phyloP scores from a whole-genome alignment of 2,329 filamentous ascomycete genomes.

The Metarhizium anisopliae region DNA sequence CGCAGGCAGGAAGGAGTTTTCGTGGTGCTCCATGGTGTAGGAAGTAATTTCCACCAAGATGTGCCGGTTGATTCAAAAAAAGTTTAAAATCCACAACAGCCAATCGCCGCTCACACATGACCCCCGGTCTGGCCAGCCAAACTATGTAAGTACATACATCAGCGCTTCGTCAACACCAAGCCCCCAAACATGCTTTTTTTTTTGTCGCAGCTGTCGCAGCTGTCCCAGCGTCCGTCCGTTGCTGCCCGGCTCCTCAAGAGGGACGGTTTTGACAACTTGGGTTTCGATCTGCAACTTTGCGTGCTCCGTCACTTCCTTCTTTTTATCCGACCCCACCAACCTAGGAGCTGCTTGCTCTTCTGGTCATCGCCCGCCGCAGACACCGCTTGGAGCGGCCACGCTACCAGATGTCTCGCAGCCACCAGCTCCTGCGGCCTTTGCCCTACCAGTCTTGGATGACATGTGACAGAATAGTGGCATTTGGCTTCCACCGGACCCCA shows the following conservation, averaged over 20 bases:
- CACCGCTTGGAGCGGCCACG: neutral
- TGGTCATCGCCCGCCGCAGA: too few species aligned
- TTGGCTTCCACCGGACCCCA: neutral
- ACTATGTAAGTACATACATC: neutral
- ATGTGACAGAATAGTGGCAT: neutral
- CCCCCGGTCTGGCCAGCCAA: neutral
- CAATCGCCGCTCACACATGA: neutral
- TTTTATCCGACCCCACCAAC: too few species aligned
- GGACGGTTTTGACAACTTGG: neutral
- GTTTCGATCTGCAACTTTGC: neutral
- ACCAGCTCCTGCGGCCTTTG: neutral
- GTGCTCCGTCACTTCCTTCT: too few species aligned
- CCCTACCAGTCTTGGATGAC: neutral
- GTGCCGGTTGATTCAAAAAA: slow-evolving; percentile 2
- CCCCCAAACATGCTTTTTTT: neutral
- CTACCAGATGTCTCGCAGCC: neutral
- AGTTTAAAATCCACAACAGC: slow-evolving; percentile 1
- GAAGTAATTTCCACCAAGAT: slow-evolving; percentile 3
- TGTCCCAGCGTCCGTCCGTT: too few species aligned
- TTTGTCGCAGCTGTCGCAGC: too few species aligned
- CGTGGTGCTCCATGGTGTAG: too few species aligned
- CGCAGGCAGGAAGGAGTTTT: too few species aligned
- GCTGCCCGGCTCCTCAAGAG: too few species aligned
- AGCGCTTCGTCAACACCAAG: too few species aligned
- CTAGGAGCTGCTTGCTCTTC: too few species aligned